Conservation (phyloP, 2,329 filamentous ascomycete genomes). For the Aspergillus fijiensis region DNA sequence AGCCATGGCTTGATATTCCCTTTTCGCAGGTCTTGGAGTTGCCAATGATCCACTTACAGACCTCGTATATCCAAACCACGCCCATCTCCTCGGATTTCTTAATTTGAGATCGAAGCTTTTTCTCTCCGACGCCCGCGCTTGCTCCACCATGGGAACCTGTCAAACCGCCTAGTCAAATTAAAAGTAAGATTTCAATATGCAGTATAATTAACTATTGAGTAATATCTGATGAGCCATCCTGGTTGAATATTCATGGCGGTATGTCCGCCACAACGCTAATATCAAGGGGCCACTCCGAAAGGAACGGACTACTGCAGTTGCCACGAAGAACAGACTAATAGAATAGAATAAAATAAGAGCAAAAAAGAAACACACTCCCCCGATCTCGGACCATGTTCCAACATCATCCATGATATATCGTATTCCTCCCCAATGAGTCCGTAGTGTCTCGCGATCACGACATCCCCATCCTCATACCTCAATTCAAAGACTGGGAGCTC, state of each 20-base stretch:
- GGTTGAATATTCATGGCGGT: no score
- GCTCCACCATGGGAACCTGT: not conserved
- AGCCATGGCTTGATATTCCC: not conserved
- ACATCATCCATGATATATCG: not conserved
- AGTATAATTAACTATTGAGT: not conserved
- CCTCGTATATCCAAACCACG: not conserved
- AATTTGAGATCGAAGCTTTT: not conserved
- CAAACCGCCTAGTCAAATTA: not conserved
- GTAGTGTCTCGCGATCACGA: not conserved
- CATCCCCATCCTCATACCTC: not conserved
- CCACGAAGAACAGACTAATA: not conserved
- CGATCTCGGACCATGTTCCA: not conserved
- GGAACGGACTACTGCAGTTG: not conserved
- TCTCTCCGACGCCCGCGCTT: not conserved
- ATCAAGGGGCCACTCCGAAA: not conserved
- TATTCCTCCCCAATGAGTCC: not conserved
- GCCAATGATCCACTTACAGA: not conserved
- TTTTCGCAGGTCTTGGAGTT: not conserved
- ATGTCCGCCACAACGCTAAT: not conserved
- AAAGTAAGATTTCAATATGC: no score
- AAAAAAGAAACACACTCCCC: not conserved
- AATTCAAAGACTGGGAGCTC: not conserved
- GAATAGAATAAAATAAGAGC: not conserved
- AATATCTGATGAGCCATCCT: not conserved
- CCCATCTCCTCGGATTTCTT: not conserved